Evolutionary conservation across 177 flowering plant species (phyloP), one percentile per base, ranked within the genome.

Genomic region (Tripterygium wilfordii): DNA sequence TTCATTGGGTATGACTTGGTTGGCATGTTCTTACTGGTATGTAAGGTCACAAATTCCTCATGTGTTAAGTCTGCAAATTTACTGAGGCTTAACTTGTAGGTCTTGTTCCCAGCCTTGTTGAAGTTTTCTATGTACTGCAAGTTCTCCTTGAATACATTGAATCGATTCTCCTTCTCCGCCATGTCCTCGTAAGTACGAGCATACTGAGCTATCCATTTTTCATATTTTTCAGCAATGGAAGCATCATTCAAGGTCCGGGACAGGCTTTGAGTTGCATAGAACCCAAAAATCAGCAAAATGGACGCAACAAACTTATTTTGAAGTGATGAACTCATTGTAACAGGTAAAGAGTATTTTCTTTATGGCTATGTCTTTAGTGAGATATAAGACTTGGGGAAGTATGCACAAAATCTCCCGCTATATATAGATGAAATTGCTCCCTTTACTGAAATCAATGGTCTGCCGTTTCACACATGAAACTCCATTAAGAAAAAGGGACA

Each of bases 1-100:
- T 24, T 5, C 8, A 20, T 16, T 38, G 52, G 26, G 13, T 8
- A 29, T 12, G 51, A 22, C 8, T 21, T 27, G 23, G 50, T n/a
- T 5, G 22, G 2, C 12, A 13, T 22, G n/a, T 68, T 72, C 48
- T 24, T 72, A 18, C 81, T 79, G 21, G 59, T 68, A n/a, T 57
- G 33, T 3, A 14, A 24, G 9, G 76, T 66, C 9, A 5, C 17
- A 28, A 76, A 75, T 36, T 78, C 83, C 29, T 75, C 72, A 12
- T 67, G 60, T 2, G 76, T 80, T 5, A 30, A 36, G 48, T 80
- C 83, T 3, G 79, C 68, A 63, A 72, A 80, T 24, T 44, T 14
- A 21, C 73, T 78, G 36, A 71, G 17, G 8, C 62, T 36, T 1
- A 81, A 59, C 35, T 48, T 61, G 52, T 69, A 69, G 7, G 67